Conservation (phyloP, 2,329 filamentous ascomycete genomes). For the Colletotrichum eremochloae region DNA sequence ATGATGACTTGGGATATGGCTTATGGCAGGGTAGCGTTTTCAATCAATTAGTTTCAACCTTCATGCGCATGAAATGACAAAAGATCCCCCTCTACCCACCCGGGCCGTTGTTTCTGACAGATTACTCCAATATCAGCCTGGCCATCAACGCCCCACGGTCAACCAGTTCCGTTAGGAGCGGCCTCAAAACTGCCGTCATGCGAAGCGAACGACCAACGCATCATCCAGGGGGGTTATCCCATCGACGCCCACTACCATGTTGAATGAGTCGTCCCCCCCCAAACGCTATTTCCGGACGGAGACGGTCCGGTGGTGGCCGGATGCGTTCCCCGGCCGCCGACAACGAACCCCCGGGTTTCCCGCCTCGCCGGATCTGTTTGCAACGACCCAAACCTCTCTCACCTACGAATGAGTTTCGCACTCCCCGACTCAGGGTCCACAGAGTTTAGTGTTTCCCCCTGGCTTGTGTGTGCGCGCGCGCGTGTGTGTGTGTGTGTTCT, state of each 20-base stretch:
- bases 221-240: not conserved
- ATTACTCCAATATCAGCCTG: not conserved
- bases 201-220: not conserved
- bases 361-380: not conserved
- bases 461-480: not conserved
- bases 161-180: not conserved
- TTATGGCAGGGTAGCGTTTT: slow-evolving; percentile 20
- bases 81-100: too few relatives aligned
- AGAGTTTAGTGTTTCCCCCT: not conserved
- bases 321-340: slow-evolving; percentile 26
- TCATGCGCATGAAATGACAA: not conserved
- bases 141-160: not conserved
- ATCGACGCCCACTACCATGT: not conserved
- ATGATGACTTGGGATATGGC: slow-evolving; percentile 11
- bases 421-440: slow-evolving; percentile 13
- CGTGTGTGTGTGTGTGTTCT: not conserved
- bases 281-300: not conserved
- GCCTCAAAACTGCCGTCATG: not conserved
- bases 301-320: not conserved
- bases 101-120: slow-evolving; percentile 1
- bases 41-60: slow-evolving; percentile 10
- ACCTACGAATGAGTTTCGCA: slow-evolving; percentile 1
- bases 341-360: slow-evolving; percentile 15
- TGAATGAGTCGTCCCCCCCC: not conserved
- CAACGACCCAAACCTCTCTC: not conserved